Evolutionary conservation across 441 rosid species (phyloP), one percentile per base, ranked within the genome.

Genomic region (Syzygium malaccense): DNA sequence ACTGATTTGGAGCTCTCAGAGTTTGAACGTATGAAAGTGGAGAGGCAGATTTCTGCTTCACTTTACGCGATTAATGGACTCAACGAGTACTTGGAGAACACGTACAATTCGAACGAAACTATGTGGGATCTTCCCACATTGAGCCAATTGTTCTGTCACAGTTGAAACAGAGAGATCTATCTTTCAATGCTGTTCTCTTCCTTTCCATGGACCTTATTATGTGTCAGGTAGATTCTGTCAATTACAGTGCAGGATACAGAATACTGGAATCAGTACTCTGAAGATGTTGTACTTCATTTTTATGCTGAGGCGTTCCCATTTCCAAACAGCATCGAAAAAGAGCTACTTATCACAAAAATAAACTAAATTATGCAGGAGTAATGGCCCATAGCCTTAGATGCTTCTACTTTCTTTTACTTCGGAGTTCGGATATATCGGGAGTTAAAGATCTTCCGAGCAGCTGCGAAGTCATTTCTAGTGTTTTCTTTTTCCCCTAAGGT

Each of bases 1-100:
- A 86, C 90, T n/a, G 90, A 92, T 45, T 58, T 88, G 5, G 94
- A 93, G 91, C 55, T 89, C 10, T 71, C 57, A 23, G 93, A 93
- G 88, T 89, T 92, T 3, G 93, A 91, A 58, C 86, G 88, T 15
- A 91, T 95, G 93, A 92, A 91, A 85, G 94, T 92, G 56, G 97
- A 94, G 90, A 93, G 95, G 91, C 96, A 94, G 93, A 91, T 96
- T 33, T 94, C 96, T 20, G 97, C 97, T 45, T 95, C 97, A 4
- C 71, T 94, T 18, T 94, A 93, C 87, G 93, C 95, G 3, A 92
- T 92, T 93, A 92, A 91, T 88, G 99, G 96, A 89, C 93, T 90
- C 60, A 89, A 89, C 45, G 94, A 93, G 89, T 92, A 87, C 91
- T 90, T 92, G n/a, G 94, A 93, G 53, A 93, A 91, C 32, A 89